Evolutionary conservation across 768 basidiomycete species (phyloP).

Genomic region (Hebeloma cylindrosporum): DNA sequence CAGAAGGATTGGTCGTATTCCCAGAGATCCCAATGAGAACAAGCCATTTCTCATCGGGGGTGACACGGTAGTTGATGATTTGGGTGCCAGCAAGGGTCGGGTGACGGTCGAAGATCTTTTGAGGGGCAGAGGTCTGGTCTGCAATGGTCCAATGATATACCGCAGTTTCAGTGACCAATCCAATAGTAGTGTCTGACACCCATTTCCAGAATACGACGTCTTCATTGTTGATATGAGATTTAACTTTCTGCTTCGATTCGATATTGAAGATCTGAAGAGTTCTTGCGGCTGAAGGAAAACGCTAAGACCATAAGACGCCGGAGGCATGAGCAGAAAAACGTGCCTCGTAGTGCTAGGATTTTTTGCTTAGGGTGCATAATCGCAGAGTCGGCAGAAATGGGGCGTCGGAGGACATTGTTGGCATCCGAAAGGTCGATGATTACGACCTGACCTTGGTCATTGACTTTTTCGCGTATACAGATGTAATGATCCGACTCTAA

Average conservation of each 20-base stretch:
- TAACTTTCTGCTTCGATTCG: constrained; percentile 96
- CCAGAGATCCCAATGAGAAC: constrained; percentile 94
- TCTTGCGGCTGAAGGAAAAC: constrained; percentile 65
- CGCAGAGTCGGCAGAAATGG: constrained; percentile 97
- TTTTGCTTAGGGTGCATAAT: constrained; percentile 98
- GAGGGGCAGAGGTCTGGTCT: constrained; percentile 74
- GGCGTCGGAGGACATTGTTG: constrained; percentile 93
- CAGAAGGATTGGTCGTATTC: constrained; percentile 88
- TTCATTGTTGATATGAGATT: constrained; percentile 90
- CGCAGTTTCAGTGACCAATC: constrained; percentile 91
- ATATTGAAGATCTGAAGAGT: constrained; percentile 99
- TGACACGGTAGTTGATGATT: constrained; percentile 97
- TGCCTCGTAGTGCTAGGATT: constrained; percentile 93
- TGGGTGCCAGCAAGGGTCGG: constrained; percentile 91
- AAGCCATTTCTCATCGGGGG: constrained; percentile 94
- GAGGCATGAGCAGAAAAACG: constrained; percentile 19
- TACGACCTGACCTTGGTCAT: constrained; percentile 96
- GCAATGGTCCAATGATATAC: constrained; percentile 90
- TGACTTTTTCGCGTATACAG: constrained; percentile 94
- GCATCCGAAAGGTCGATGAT: constrained; percentile 98
- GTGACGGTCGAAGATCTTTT: constrained; percentile 97
- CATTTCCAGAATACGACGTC: constrained; percentile 99
- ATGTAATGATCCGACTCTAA: constrained; percentile 98
- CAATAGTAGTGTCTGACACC: constrained; percentile 88
- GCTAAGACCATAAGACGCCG: constrained; percentile 8